Conservation (phyloP, 169 alveolate species). For the Toxoplasma gondii region DNA sequence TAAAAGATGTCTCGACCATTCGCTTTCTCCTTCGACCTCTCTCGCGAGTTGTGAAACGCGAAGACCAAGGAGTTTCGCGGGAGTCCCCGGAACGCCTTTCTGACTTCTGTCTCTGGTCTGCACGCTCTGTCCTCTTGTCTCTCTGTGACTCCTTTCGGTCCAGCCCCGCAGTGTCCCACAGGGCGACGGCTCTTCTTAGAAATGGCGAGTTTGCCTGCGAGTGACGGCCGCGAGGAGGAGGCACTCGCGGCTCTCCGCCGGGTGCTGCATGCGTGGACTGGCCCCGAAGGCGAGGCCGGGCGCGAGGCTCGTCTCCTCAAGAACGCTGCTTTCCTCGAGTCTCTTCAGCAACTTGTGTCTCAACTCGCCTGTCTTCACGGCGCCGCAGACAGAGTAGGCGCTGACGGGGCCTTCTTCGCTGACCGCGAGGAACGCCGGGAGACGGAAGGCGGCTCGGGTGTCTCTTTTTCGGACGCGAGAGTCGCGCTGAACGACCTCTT, state of each 20-base stretch:
- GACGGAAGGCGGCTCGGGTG: background rate
- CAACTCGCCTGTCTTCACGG: background rate
- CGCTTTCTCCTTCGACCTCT: too few relatives aligned
- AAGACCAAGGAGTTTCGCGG: too few relatives aligned
- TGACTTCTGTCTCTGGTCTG: too few relatives aligned
- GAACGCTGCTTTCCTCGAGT: background rate
- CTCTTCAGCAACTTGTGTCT: background rate
- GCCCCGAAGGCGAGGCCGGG: background rate
- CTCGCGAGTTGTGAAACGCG: too few relatives aligned
- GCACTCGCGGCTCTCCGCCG: constrained; percentile 3
- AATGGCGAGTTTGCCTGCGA: background rate
- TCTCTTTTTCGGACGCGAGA: background rate
- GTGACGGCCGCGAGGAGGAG: background rate
- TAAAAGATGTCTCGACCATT: too few relatives aligned
- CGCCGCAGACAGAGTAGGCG: background rate
- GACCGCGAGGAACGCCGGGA: background rate
- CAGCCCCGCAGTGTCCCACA: background rate
- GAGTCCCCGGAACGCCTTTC: too few relatives aligned
- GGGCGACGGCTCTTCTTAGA: background rate
- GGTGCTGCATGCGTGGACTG: background rate
- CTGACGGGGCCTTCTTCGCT: background rate
- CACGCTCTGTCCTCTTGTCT: background rate
- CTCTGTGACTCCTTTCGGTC: background rate
- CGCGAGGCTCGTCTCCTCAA: background rate
- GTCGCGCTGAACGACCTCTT: background rate